Conservation (phyloP, 768 basidiomycete species). For the Rhodocollybia butyracea region DNA sequence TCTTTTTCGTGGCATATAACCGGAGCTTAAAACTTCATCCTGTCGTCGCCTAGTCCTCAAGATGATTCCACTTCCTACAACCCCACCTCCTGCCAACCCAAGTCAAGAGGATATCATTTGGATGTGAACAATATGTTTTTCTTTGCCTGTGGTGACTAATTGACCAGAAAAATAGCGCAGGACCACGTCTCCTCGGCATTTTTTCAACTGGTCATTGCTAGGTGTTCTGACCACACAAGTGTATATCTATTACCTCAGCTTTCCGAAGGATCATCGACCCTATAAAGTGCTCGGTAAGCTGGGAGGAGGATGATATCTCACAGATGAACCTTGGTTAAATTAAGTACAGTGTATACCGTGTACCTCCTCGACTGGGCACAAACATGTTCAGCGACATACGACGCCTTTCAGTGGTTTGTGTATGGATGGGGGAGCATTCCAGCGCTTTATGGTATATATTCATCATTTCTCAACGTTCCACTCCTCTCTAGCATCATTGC, state of each 20-base stretch:
- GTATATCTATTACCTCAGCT: conserved; percentile 16
- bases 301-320: not conserved
- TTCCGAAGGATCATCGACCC: conserved; percentile 13
- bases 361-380: conserved; percentile 18
- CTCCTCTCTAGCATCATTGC: conserved; percentile 14
- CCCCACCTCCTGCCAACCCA: conserved; percentile 10
- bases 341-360: conserved; percentile 12
- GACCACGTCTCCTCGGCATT: conserved; percentile 15
- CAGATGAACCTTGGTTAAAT: not conserved
- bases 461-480: conserved; percentile 15
- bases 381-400: conserved; percentile 17
- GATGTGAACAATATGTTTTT: conserved; percentile 8
- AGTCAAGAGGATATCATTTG: conserved; percentile 12
- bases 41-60: no score
- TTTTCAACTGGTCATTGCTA: conserved; percentile 17
- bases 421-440: conserved; percentile 15
- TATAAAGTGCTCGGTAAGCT: conserved; percentile 12
- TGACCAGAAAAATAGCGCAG: conserved; percentile 6
- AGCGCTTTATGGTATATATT: conserved; percentile 8
- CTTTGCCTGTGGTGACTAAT: not conserved
- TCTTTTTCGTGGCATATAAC: no score
- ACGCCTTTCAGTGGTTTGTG: conserved; percentile 19
- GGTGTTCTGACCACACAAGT: conserved; percentile 18
- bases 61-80: no score
- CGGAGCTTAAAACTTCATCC: no score